Evolutionary conservation across 306 rosid genomes (phyloP), one percentile per base, ranked within the genome.

Genomic region (Prunus fruticosa): DNA sequence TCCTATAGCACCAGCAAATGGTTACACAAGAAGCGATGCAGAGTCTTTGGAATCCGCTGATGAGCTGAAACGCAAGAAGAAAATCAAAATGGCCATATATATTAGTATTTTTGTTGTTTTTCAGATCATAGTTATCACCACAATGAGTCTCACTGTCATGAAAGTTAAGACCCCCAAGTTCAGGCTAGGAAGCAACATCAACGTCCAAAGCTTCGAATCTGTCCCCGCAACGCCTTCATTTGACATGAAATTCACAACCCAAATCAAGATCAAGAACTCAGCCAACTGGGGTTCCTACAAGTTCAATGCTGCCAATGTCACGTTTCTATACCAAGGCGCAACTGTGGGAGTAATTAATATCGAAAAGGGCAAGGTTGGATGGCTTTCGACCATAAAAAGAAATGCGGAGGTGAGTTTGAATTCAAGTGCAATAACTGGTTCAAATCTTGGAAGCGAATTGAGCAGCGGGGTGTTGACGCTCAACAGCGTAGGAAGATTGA

Each of bases 1-100:
- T 66, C 84, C 85, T 34, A 41, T 67, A 23, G 82, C 85, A 11
- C 85, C 85, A 15, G 71, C 53, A 50, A 77, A 67, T 69, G 79
- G 71, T 8, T 25, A 50, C 72, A 10, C 46, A 2, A 82, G 76
- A 62, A 62, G 79, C 9, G 79, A 73, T 38, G 67, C 22, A 43
- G 79, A 82, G 28, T 68, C 76, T 15, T 56, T 67, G 63, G 8
- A 11, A 3, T 67, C 80, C 32, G 18, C 57, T 2, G 60, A 57
- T 23, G 76, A 76, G 60, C 38, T 69, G 25, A 57, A 43, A 25
- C 61, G 52, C 57, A 69, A 60, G 75, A 77, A 77, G 73, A 77
- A 69, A 25, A 68, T 69, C 75, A 77, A 61, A 22, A 58, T 57
- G 51, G 65, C 66, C 22, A 47, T 64, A 9, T 77, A 77, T 70